These are phyloP conservation scores for Coemansia sp. DNA, from an alignment of 192 early-diverging fungal species.

Conservation along the genomic window DNA sequence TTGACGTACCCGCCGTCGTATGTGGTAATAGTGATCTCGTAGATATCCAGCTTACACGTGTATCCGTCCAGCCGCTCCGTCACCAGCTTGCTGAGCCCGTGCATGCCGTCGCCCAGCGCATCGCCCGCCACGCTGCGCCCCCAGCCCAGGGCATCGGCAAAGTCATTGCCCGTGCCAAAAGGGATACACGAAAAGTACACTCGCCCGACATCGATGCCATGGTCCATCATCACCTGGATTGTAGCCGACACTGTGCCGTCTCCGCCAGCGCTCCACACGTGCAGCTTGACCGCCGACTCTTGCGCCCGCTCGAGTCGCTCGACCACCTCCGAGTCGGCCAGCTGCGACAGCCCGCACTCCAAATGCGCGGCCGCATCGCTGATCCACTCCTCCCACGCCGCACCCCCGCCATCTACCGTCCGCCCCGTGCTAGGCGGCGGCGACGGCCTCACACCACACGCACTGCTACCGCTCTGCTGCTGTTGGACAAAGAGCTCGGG, in stretches of 20 bases:
- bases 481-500: slow-evolving; percentile 41
- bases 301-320: slow-evolving; percentile 43
- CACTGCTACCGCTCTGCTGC: neutral
- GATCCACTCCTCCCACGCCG: slow-evolving; percentile 52
- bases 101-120: slow-evolving; percentile 62
- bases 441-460: neutral
- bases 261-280: slow-evolving; percentile 78
- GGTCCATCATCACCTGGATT: slow-evolving; percentile 63
- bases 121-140: slow-evolving; percentile 68
- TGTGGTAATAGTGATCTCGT: slow-evolving; percentile 64
- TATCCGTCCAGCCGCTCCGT: slow-evolving; percentile 64
- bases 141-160: slow-evolving; percentile 76
- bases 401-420: neutral
- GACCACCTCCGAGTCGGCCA: slow-evolving; percentile 42
- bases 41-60: slow-evolving; percentile 70
- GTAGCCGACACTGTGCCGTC: slow-evolving; percentile 78
- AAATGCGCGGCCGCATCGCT: slow-evolving; percentile 41
- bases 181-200: slow-evolving; percentile 74
- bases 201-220: slow-evolving; percentile 65
- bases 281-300: slow-evolving; percentile 60
- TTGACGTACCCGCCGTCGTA: slow-evolving; percentile 66
- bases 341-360: slow-evolving; percentile 35
- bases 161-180: slow-evolving; percentile 78
- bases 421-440: slow-evolving; percentile 10
- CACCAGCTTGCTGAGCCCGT: slow-evolving; percentile 61